phyloP scores from a whole-genome alignment of 2,329 filamentous ascomycete genomes.

The Penicillium verrucosum region DNA sequence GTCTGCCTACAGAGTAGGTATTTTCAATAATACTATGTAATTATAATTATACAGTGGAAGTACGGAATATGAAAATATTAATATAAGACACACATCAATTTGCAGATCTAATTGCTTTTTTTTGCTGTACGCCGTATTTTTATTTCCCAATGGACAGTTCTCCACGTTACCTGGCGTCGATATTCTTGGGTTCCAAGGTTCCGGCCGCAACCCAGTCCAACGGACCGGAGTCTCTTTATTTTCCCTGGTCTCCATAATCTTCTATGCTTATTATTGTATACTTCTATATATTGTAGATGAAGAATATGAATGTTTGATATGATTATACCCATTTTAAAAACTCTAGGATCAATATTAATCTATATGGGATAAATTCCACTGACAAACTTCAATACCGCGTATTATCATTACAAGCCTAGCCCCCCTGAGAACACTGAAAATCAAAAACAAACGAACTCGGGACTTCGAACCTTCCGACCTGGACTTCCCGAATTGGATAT shows the following conservation, averaged over 20 bases:
- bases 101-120: too few relatives aligned
- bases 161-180: constrained; percentile 16
- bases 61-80: too few relatives aligned
- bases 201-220: constrained; percentile 21
- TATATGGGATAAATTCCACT: background rate
- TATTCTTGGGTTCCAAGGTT: constrained; percentile 3
- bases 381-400: background rate
- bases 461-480: background rate
- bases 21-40: too few relatives aligned
- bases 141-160: background rate
- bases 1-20: too few relatives aligned
- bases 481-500: background rate
- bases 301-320: background rate
- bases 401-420: background rate
- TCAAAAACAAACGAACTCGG: background rate
- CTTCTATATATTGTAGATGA: too few relatives aligned
- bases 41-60: too few relatives aligned
- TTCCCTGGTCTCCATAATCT: constrained; percentile 5
- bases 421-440: background rate
- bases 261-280: background rate
- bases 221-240: constrained; percentile 21
- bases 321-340: background rate
- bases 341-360: background rate
- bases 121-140: background rate
- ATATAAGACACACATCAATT: too few relatives aligned